Percentiles rank a stretch among this genome's conserved stretches.
These are phyloP conservation scores for Tricholoma matsutake DNA, from an alignment of 768 basidiomycete genomes.

Conservation along the genomic window DNA sequence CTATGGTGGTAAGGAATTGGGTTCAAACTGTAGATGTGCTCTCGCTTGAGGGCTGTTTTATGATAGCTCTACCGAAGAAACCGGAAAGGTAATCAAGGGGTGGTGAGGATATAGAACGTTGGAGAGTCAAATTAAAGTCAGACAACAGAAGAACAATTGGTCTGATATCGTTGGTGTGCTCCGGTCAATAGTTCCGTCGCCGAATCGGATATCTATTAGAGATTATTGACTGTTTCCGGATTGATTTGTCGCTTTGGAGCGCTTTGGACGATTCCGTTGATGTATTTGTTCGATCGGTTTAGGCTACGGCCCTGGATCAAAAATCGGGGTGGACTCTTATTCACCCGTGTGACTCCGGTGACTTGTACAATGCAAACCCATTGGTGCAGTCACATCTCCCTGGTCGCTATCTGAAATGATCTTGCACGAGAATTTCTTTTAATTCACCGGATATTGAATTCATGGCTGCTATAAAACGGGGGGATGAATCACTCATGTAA, in stretches of 20 bases:
- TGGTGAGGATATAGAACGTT: background rate
- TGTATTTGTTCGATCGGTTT: background rate
- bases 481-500: background rate
- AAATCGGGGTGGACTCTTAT: background rate
- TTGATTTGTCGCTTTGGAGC: background rate
- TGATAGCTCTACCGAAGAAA: slow-evolving; percentile 13
- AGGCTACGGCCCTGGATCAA: background rate
- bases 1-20: background rate
- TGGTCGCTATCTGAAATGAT: background rate
- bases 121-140: background rate
- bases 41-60: slow-evolving; percentile 4
- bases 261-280: too few species aligned
- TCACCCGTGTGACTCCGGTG: background rate
- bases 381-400: background rate
- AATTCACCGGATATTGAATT: background rate
- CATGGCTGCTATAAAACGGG: slow-evolving; percentile 2
- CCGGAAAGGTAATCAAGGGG: background rate
- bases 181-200: slow-evolving; percentile 8
- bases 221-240: background rate
- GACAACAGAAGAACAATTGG: background rate
- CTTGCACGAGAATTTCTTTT: background rate
- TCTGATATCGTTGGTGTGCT: slow-evolving; percentile 7
- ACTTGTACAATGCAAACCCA: background rate
- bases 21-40: background rate
- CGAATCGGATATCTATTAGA: background rate